Evolutionary conservation across 2,329 filamentous ascomycete species (phyloP).

Genomic region (Chaetomium sp.): DNA sequence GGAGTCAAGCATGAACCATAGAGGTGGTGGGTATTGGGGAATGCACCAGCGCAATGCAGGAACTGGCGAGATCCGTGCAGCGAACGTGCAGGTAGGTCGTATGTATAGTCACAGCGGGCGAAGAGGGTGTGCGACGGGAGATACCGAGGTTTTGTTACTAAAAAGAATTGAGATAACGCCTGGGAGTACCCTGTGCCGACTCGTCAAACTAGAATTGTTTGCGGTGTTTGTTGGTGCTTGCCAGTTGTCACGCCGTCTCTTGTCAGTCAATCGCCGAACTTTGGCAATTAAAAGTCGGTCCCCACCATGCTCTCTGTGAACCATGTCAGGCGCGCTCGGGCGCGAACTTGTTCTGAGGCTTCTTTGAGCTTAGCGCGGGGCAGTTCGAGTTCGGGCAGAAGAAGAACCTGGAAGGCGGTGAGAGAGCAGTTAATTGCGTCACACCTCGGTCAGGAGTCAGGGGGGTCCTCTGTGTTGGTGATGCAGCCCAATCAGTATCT

Average conservation of each 20-base stretch:
- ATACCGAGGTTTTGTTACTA: background rate
- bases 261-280: slow-evolving; percentile 8
- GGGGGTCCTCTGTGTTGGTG: slow-evolving; percentile 2
- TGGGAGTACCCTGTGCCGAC: background rate
- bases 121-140: background rate
- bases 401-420: slow-evolving; percentile 12
- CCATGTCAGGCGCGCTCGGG: slow-evolving; percentile 30
- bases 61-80: background rate
- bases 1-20: slow-evolving; percentile 27
- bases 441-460: slow-evolving; percentile 12
- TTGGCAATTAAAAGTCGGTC: slow-evolving; percentile 9
- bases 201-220: background rate
- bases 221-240: slow-evolving; percentile 1
- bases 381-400: slow-evolving; percentile 1
- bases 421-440: slow-evolving; percentile 29
- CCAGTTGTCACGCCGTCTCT: slow-evolving; percentile 16
- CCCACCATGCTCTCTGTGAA: slow-evolving; percentile 11
- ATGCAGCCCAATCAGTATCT: background rate
- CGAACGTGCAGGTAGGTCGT: background rate
- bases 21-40: background rate
- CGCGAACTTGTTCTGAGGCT: slow-evolving; percentile 22
- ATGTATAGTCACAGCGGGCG: background rate
- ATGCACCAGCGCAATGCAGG: background rate
- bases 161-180: background rate
- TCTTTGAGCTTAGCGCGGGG: slow-evolving; percentile 28